Base-by-base conservation (phyloP, 768 basidiomycete species). In the Rhizopogon sp. region DNA sequence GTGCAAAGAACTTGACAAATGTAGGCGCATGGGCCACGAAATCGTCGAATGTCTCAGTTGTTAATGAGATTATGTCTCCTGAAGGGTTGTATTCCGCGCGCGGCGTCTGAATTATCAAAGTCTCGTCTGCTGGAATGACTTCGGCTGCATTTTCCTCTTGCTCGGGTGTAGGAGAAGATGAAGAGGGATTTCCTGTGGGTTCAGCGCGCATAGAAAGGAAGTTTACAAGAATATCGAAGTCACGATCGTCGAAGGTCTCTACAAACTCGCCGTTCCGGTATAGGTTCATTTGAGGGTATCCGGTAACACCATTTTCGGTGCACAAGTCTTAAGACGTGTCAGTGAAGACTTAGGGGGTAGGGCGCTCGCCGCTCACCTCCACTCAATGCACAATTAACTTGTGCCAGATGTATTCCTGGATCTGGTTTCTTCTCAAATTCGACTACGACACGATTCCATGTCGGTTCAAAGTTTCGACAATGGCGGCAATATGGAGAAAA, bases 401-500 rank as follows among this genome's bases (percentile, higher is more conserved):
- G 91, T 0, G 87, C 93, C 52, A 95, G 75, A 43, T 79, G 78
- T 7, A 95, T 60, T 66, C 62, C 63, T 0, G 59, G 62, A 54
- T 65, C 58, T 5, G 59, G 65, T 56, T 76, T 79, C 56, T 63
- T 74, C 70, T 77, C 72, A 29, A 75, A 76, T 33, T 83, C 75
- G 14, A 73, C 69, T 6, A 81, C 83, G 6, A 96, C 74, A 46
- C 83, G 70, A 42, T 83, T 75, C 93, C 94, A 97, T 28, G 86
- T 92, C 0, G 93, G 87, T 9, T 83, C 84, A 61, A 97, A 96
- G 0, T 72, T 66, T 33, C 78, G 76, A 69, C 93, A 97, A 65
- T 96, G 93, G 4, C 69, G 66, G 62, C 94, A 97, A 64, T 85
- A 87, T 0, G 94, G 94, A 1, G 90, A 93, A 66, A 83, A 97